A percentile compares a stretch with the other conserved stretches of the same genome.
Evolutionary conservation across 2,329 filamentous ascomycete species (phyloP).

Genomic region (Arthrobotrys iridis): DNA sequence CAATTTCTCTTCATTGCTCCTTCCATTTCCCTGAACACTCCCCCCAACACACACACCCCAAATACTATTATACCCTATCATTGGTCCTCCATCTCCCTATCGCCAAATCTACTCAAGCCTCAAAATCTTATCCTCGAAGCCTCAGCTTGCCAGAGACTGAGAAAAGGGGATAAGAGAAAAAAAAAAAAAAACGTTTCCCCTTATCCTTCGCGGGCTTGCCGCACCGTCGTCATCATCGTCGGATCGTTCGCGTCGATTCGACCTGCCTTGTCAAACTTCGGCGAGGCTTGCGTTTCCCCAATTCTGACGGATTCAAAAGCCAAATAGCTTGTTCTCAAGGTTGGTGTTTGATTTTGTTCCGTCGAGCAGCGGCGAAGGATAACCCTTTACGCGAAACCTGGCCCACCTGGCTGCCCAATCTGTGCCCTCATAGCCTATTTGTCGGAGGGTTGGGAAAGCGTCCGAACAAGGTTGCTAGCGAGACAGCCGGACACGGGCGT

Average conservation of each 20-base stretch:
- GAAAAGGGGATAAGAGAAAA: neutral
- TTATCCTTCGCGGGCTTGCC: conserved; percentile 1
- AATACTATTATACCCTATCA: neutral
- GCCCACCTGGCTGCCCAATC: conserved; percentile 22
- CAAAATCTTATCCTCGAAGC: neutral
- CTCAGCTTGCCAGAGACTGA: neutral
- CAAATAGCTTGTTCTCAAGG: conserved; percentile 30
- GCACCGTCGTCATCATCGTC: conserved; percentile 20
- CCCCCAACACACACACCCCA: neutral
- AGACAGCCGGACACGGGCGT: conserved; percentile 31
- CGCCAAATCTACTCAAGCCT: conserved; percentile 9
- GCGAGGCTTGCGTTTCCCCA: conserved; percentile 33
- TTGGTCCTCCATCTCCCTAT: neutral
- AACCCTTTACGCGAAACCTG: conserved; percentile 38
- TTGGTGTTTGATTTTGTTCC: conserved; percentile 48
- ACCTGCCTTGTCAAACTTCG: conserved; percentile 32
- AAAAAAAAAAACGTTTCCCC: neutral
- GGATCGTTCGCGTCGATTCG: conserved; percentile 18
- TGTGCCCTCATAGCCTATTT: conserved; percentile 32
- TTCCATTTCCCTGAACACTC: conserved; percentile 7
- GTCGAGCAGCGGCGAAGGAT: conserved; percentile 32
- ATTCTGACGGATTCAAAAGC: conserved; percentile 29
- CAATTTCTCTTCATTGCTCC: conserved; percentile 21
- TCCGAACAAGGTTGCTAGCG: conserved; percentile 27
- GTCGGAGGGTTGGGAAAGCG: conserved; percentile 36